These are phyloP conservation scores for Cyphellophora attinorum DNA, from an alignment of 2,329 filamentous ascomycete genomes.

Conservation along the genomic window DNA sequence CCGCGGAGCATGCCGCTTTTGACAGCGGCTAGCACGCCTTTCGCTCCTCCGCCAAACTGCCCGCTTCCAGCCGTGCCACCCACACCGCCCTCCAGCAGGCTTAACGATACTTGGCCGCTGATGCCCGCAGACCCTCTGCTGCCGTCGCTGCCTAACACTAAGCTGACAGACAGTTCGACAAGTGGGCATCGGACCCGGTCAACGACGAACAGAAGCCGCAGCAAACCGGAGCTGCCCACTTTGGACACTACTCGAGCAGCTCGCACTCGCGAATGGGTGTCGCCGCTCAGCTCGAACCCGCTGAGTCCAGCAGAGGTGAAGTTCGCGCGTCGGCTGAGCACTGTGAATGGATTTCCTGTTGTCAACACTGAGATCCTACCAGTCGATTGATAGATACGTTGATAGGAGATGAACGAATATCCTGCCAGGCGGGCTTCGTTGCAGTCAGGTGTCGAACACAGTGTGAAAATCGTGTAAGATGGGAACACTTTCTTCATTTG, in stretches of 20 bases:
- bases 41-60: constrained; percentile 10
- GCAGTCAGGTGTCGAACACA: too few relatives aligned
- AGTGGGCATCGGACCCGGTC: constrained; percentile 2
- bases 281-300: not conserved
- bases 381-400: too few relatives aligned
- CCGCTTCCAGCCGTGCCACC: constrained; percentile 12
- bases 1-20: constrained; percentile 13
- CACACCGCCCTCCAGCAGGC: constrained; percentile 1
- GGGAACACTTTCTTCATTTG: too few relatives aligned
- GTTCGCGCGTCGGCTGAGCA: not conserved
- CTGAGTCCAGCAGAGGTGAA: not conserved
- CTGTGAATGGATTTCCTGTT: not conserved
- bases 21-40: constrained; percentile 4
- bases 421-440: too few relatives aligned
- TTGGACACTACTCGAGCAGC: not conserved
- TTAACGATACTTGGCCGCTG: constrained; percentile 1
- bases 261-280: too few relatives aligned
- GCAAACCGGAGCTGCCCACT: too few relatives aligned
- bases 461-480: too few relatives aligned
- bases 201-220: constrained; percentile 2
- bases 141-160: too few relatives aligned
- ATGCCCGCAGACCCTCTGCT: not conserved
- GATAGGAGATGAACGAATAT: too few relatives aligned
- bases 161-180: too few relatives aligned
- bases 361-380: too few relatives aligned